Conservation (phyloP, 2,329 filamentous ascomycete species). For the Phialophora macrospora region DNA sequence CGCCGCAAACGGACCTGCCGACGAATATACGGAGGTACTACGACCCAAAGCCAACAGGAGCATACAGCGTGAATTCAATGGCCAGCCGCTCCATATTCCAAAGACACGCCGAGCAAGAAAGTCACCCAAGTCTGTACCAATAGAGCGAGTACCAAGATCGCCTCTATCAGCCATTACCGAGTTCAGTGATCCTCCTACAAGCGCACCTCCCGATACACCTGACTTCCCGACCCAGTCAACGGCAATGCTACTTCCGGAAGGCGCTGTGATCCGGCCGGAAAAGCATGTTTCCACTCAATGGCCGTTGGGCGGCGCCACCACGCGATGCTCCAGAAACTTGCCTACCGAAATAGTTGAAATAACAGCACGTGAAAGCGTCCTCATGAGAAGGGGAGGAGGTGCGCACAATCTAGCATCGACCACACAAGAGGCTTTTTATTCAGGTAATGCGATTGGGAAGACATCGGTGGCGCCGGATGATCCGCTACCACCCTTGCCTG, state of each 20-base stretch:
- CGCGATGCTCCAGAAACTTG: constrained; percentile 12
- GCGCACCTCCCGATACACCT: constrained; percentile 42
- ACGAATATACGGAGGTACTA: constrained; percentile 40
- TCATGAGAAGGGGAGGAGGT: constrained; percentile 25
- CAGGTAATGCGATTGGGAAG: constrained; percentile 40
- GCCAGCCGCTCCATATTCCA: constrained; percentile 45
- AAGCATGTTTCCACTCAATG: constrained; percentile 41
- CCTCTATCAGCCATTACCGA: constrained; percentile 43
- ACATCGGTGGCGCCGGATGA: constrained; percentile 45
- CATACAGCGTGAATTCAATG: constrained; percentile 38
- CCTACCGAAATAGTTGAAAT: constrained; percentile 28
- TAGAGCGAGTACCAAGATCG: constrained; percentile 42
- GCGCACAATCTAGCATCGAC: constrained; percentile 36
- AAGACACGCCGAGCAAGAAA: constrained; percentile 44
- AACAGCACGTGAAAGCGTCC: constrained; percentile 25
- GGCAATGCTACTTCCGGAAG: constrained; percentile 21
- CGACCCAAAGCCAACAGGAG: constrained; percentile 22
- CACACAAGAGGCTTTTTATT: constrained; percentile 32
- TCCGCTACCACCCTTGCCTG: constrained; percentile 46
- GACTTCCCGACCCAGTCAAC: constrained; percentile 44
- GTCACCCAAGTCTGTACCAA: constrained; percentile 40
- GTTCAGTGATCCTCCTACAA: constrained; percentile 38
- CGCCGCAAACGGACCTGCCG: constrained; percentile 34
- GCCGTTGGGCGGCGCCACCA: constrained; percentile 42
- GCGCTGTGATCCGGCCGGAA: constrained; percentile 23